These are phyloP conservation scores for Tuber aestivum DNA, from an alignment of 495 filamentous ascomycete species.

Conservation along the genomic window DNA sequence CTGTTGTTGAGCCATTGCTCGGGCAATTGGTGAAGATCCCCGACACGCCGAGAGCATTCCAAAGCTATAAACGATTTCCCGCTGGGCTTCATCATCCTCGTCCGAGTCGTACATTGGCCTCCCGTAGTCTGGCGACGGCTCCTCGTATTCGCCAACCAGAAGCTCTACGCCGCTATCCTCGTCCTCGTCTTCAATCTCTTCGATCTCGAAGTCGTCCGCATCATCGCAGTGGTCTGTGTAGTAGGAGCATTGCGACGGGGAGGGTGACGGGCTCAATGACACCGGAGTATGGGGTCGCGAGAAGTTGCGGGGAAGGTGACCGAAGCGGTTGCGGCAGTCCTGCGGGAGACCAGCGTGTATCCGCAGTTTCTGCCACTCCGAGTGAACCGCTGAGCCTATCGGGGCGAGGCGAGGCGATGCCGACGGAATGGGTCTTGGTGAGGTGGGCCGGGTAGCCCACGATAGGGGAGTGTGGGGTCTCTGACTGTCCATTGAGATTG, in stretches of 20 bases:
- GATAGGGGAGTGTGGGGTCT: slow-evolving; percentile 31
- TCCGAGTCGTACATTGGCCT: slow-evolving; percentile 22
- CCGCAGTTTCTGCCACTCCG: slow-evolving; percentile 23
- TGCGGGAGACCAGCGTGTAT: not conserved
- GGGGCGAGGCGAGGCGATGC: slow-evolving; percentile 10
- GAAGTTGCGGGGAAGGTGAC: not conserved
- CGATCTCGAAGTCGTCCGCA: slow-evolving; percentile 22
- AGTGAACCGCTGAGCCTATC: slow-evolving; percentile 1
- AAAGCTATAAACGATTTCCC: slow-evolving; percentile 16
- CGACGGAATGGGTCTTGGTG: slow-evolving; percentile 25
- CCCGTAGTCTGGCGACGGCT: slow-evolving; percentile 26
- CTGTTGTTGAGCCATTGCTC: not conserved
- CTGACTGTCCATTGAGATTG: slow-evolving; percentile 37
- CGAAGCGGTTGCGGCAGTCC: not conserved
- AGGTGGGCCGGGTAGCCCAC: slow-evolving; percentile 11
- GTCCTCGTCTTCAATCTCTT: slow-evolving; percentile 18
- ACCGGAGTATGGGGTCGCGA: slow-evolving; percentile 16
- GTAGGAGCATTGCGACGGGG: slow-evolving; percentile 10
- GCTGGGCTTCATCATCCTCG: slow-evolving; percentile 12
- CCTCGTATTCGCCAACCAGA: slow-evolving; percentile 28
- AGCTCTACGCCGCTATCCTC: slow-evolving; percentile 24
- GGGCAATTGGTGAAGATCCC: not conserved
- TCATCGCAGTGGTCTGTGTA: slow-evolving; percentile 18
- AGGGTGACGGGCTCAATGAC: slow-evolving; percentile 16
- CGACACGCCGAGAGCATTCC: slow-evolving; percentile 14